phyloP scores from a whole-genome alignment of 257 asterid species.

The Orobanche coerulescens region DNA sequence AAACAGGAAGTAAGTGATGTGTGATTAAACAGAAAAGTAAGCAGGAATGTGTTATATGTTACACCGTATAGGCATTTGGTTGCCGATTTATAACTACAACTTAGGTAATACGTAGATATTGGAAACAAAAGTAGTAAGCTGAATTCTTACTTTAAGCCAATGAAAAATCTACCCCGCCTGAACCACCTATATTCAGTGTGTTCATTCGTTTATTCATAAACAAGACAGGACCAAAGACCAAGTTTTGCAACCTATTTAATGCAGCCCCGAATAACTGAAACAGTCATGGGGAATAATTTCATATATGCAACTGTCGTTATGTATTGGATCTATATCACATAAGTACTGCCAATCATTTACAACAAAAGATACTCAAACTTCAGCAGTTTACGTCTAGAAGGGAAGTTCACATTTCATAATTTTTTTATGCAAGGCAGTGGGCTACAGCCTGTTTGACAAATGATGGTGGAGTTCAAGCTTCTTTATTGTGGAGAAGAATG shows the following conservation, averaged over 20 bases:
- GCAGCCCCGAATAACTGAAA: background rate
- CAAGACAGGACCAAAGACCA: background rate
- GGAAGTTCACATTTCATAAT: background rate
- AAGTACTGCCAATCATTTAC: background rate
- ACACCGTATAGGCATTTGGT: background rate
- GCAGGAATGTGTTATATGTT: background rate
- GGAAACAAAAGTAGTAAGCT: background rate
- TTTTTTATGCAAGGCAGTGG: background rate
- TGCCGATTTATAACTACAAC: slow-evolving; percentile 1
- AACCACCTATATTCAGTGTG: background rate
- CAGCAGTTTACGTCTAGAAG: background rate
- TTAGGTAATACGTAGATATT: background rate
- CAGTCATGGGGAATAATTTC: background rate
- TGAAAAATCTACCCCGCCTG: background rate
- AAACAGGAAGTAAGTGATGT: slow-evolving; percentile 5
- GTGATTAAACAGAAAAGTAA: background rate
- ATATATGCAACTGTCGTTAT: background rate
- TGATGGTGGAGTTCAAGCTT: too few relatives aligned
- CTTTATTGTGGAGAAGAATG: too few relatives aligned
- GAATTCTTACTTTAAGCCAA: background rate
- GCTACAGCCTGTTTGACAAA: background rate
- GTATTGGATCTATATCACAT: background rate
- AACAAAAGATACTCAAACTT: background rate
- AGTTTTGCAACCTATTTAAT: background rate
- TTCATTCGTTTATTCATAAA: background rate